Percentiles rank a stretch among this genome's conserved stretches.
Evolutionary conservation across 2,329 filamentous ascomycete species (phyloP).

Genomic region (Knufia fluminis): DNA sequence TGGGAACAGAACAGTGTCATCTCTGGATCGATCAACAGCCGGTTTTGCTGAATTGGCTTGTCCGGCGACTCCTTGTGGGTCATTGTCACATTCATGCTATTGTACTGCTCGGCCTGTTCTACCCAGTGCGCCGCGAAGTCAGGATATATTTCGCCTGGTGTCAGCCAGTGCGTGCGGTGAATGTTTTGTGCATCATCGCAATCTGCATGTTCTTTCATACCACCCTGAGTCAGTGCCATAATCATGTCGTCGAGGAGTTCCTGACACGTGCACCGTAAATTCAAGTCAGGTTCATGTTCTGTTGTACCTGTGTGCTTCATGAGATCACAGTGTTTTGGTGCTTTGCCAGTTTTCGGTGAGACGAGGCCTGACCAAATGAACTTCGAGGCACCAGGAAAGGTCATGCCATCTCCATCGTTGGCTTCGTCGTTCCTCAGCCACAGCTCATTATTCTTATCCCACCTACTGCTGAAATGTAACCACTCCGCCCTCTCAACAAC

Average conservation of each 20-base stretch:
- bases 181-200: neutral
- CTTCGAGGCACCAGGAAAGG: neutral
- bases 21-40: neutral
- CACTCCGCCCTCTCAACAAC: neutral
- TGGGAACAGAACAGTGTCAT: neutral
- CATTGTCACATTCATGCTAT: no score
- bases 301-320: no score
- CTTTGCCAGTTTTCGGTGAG: neutral
- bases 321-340: no score
- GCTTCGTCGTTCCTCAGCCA: neutral
- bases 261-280: neutral
- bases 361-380: neutral
- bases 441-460: neutral
- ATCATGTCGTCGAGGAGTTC: neutral
- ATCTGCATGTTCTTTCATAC: neutral
- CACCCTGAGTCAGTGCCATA: neutral
- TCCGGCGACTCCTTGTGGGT: no score
- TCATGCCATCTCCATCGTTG: neutral
- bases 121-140: slow-evolving; percentile 1
- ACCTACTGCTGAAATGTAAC: neutral
- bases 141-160: neutral
- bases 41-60: no score
- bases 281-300: no score
- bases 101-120: no score
- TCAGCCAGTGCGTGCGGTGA: neutral